Evolutionary conservation across 306 rosid genomes (phyloP), one percentile per base, ranked within the genome.

Genomic region (Castanospermum australe): DNA sequence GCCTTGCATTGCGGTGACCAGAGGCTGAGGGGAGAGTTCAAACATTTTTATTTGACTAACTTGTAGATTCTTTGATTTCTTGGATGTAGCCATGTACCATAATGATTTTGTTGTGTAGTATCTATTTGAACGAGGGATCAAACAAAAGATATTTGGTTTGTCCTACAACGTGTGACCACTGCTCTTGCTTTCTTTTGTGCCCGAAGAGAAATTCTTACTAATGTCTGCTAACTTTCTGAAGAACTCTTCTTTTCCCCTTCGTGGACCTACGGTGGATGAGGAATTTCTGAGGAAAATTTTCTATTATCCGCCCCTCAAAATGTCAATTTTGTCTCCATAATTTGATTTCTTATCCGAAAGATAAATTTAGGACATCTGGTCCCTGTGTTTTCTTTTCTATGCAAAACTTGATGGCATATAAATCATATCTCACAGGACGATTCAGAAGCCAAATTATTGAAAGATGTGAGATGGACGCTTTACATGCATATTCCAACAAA

Each of bases 1-100:
- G 93, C 69, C 84, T 87, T 60, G 67, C 73, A 11, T 69, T 83
- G 4, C 62, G 81, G 14, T 85, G 60, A 75, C 56, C 32, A 14
- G 28, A 11, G 33, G 2, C 1, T n/a, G 28, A 36, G 41, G 22
- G 69, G 17, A 17, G 25, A 71, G n/a, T n/a, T n/a, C n/a, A 36
- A 36, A 17, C 36, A 35, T 20, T 13, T 76, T 56, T 44, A 18
- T 24, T 70, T 28, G 22, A 47, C 72, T 55, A 11, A 77, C 36
- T 25, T 8, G 54, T 13, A 65, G 50, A 39, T 65, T 73, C 67
- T 80, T 63, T 6, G 1, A 21, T 28, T 48, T 60, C 56, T 60
- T 79, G 64, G 44, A 18, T 77, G 47, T 77, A 67, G 59, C 33
- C 33, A 17, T 68, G 56, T 39, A 24, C 32, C 14, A n/a, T 21